A percentile compares a stretch with the other conserved stretches of the same genome.
Conservation (phyloP, 2,329 filamentous ascomycete genomes). For the Trichoderma sp. region DNA sequence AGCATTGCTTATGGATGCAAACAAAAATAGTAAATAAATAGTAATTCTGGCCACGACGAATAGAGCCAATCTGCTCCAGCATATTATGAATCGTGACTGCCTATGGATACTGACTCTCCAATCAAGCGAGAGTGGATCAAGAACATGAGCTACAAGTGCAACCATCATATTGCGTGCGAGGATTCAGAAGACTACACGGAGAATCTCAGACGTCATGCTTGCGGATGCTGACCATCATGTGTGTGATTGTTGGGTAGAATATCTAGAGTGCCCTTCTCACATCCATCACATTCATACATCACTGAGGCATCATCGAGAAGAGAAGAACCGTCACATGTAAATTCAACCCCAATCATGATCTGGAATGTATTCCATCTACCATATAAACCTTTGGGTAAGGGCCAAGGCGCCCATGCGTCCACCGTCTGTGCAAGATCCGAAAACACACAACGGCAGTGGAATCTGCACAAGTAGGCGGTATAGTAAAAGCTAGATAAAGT, state of each 20-base stretch:
- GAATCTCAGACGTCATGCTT: too few relatives aligned
- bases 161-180: too few relatives aligned
- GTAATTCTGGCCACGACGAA: slow-evolving; percentile 2
- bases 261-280: too few relatives aligned
- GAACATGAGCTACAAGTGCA: too few relatives aligned
- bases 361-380: slow-evolving; percentile 16
- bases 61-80: background rate
- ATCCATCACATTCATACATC: background rate
- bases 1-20: slow-evolving; percentile 27
- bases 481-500: too few relatives aligned
- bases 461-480: background rate
- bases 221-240: too few relatives aligned
- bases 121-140: too few relatives aligned
- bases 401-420: background rate
- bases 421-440: too few relatives aligned
- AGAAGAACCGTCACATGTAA: background rate
- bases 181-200: too few relatives aligned
- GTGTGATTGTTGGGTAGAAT: too few relatives aligned
- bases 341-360: background rate
- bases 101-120: too few relatives aligned
- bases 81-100: too few relatives aligned
- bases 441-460: background rate
- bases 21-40: slow-evolving; percentile 33
- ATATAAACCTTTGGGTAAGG: background rate
- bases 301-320: background rate